Conservation (phyloP, 768 basidiomycete species). For the Leccinum subtestaceum region DNA sequence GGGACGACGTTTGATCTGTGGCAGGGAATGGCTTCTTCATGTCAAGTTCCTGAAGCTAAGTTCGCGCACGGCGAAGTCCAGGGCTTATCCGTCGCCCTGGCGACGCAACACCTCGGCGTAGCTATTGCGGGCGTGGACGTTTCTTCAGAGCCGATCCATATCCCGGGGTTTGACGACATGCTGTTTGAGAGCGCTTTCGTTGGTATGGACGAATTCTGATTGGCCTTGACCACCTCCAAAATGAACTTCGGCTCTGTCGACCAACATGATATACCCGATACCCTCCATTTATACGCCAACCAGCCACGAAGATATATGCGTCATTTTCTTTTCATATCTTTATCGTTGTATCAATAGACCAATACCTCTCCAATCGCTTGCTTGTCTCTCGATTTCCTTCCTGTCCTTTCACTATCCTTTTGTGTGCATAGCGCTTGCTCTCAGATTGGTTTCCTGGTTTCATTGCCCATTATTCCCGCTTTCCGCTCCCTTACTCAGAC, state of each 20-base stretch:
- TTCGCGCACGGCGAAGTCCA: not conserved
- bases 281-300: not conserved
- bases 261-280: conserved; percentile 2
- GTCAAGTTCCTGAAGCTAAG: conserved; percentile 3
- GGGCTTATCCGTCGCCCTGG: not conserved
- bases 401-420: not conserved
- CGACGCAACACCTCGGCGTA: conserved; percentile 1
- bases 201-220: conserved; percentile 13
- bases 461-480: too few species aligned
- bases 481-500: too few species aligned
- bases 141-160: conserved; percentile 1
- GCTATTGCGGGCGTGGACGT: conserved; percentile 10
- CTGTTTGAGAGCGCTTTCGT: conserved; percentile 13
- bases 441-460: too few species aligned
- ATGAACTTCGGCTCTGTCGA: not conserved
- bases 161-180: conserved; percentile 15
- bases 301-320: not conserved
- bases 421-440: conserved; percentile 1
- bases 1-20: conserved; percentile 18
- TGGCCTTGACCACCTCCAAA: not conserved
- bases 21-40: conserved; percentile 10
- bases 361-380: not conserved
- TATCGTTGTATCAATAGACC: conserved; percentile 6
- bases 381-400: not conserved
- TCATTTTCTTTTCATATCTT: not conserved